A percentile compares a stretch with the other conserved stretches of the same genome.
Conservation (phyloP, 2,329 filamentous ascomycete species). For the Alternaria rosae region DNA sequence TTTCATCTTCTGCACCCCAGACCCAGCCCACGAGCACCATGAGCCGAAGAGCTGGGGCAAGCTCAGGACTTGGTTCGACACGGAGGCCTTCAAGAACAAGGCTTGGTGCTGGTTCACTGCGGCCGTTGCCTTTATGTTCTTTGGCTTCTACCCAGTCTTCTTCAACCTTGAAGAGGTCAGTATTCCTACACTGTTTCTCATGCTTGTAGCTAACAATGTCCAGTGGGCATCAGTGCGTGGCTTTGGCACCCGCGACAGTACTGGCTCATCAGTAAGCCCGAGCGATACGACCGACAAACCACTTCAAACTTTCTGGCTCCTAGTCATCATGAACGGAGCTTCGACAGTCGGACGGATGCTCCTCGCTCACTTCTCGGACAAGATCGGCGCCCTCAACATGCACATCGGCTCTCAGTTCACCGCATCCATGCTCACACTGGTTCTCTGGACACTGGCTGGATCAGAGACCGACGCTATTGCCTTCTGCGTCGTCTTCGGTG, state of each 20-base stretch:
- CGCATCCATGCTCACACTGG: slow-evolving; percentile 52
- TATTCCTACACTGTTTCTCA: not conserved
- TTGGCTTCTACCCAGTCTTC: slow-evolving; percentile 61
- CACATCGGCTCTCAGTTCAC: slow-evolving; percentile 54
- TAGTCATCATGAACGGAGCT: slow-evolving; percentile 59
- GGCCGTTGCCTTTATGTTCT: slow-evolving; percentile 57
- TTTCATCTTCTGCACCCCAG: slow-evolving; percentile 53
- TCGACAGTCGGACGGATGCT: slow-evolving; percentile 57
- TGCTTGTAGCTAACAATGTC: slow-evolving; percentile 19
- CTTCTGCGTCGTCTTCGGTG: slow-evolving; percentile 59
- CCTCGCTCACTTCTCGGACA: slow-evolving; percentile 56
- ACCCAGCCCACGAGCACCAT: slow-evolving; percentile 51
- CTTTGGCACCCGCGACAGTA: slow-evolving; percentile 49
- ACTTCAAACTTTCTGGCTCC: slow-evolving; percentile 58
- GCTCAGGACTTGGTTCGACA: slow-evolving; percentile 55
- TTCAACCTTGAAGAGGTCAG: slow-evolving; percentile 61
- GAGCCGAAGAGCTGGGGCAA: slow-evolving; percentile 50
- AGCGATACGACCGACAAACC: slow-evolving; percentile 34
- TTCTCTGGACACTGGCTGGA: slow-evolving; percentile 54
- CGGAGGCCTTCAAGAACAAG: slow-evolving; percentile 53
- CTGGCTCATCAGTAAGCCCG: slow-evolving; percentile 12
- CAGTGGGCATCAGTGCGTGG: slow-evolving; percentile 56
- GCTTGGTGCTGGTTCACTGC: slow-evolving; percentile 56
- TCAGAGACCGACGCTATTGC: slow-evolving; percentile 52
- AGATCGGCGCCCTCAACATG: slow-evolving; percentile 55